Percentiles rank a stretch among this genome's conserved stretches.
These are phyloP conservation scores for Beta lomatogona DNA, from an alignment of 179 eudicot species.

Conservation along the genomic window DNA sequence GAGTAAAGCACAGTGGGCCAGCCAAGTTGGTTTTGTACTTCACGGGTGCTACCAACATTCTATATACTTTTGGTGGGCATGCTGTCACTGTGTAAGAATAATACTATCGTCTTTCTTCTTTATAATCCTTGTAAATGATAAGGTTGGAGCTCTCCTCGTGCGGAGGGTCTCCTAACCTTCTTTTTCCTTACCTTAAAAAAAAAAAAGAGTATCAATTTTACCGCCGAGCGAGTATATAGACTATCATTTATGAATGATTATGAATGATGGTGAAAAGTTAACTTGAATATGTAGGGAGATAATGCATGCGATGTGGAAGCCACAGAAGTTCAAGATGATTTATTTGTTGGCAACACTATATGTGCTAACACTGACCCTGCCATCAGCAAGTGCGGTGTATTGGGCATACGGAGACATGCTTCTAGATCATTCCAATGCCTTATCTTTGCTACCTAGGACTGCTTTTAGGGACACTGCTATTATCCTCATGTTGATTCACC, in stretches of 20 bases:
- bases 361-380: constrained; percentile 80
- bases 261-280: neutral
- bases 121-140: too few species aligned
- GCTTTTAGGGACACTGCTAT: constrained; percentile 70
- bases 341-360: constrained; percentile 78
- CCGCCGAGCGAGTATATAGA: too few species aligned
- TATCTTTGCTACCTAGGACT: constrained; percentile 75
- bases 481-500: constrained; percentile 87
- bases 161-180: too few species aligned
- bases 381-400: constrained; percentile 88
- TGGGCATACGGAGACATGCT: constrained; percentile 94
- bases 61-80: constrained; percentile 92
- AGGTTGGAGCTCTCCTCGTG: too few species aligned
- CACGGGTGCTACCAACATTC: constrained; percentile 90
- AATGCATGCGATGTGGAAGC: constrained; percentile 99
- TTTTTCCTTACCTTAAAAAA: too few species aligned
- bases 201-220: too few species aligned
- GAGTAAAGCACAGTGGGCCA: constrained; percentile 79
- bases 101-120: too few species aligned
- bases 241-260: neutral
- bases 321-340: constrained; percentile 82
- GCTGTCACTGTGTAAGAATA: constrained; percentile 88
- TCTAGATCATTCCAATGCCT: constrained; percentile 75
- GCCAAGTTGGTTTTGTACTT: constrained; percentile 69
- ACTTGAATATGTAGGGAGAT: constrained; percentile 53